phyloP scores from a whole-genome alignment of 192 early-diverging fungal genomes.

The Gonapodya prolifera region DNA sequence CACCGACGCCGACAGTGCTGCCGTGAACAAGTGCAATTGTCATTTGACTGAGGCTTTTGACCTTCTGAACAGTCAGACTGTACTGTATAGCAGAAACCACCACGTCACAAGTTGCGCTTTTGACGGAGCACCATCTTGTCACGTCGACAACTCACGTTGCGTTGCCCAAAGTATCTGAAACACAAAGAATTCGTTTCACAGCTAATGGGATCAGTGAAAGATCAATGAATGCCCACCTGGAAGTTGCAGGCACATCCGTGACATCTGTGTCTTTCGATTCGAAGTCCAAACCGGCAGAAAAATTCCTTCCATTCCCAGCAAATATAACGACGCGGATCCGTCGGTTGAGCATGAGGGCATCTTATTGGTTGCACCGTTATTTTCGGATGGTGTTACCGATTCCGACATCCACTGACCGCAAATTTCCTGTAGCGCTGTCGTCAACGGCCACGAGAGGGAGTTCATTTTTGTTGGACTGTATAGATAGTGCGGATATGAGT shows the following conservation, averaged over 20 bases:
- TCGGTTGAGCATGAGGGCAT: neutral
- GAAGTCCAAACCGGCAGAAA: neutral
- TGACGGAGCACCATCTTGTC: too few relatives aligned
- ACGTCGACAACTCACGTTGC: neutral
- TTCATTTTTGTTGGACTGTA: constrained; percentile 4
- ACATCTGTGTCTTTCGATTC: neutral
- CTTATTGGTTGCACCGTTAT: too few relatives aligned
- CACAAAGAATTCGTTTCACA: too few relatives aligned
- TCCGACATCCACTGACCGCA: neutral
- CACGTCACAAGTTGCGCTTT: too few relatives aligned
- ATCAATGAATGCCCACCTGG: too few relatives aligned
- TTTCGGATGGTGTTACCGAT: too few relatives aligned
- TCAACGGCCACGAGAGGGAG: constrained; percentile 5
- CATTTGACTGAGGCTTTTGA: neutral
- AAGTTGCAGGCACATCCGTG: neutral
- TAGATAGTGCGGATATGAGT: neutral
- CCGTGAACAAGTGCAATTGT: neutral
- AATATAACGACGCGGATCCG: neutral
- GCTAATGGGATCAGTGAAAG: too few relatives aligned
- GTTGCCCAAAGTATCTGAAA: constrained; percentile 2
- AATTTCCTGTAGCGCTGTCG: neutral
- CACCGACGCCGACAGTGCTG: neutral
- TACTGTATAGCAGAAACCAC: too few relatives aligned
- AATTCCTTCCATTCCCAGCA: neutral
- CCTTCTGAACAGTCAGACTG: neutral